Percentiles rank a stretch among this genome's conserved stretches.
phyloP scores from a whole-genome alignment of 2,329 filamentous ascomycete genomes.

The Achaetomium macrosporum region DNA sequence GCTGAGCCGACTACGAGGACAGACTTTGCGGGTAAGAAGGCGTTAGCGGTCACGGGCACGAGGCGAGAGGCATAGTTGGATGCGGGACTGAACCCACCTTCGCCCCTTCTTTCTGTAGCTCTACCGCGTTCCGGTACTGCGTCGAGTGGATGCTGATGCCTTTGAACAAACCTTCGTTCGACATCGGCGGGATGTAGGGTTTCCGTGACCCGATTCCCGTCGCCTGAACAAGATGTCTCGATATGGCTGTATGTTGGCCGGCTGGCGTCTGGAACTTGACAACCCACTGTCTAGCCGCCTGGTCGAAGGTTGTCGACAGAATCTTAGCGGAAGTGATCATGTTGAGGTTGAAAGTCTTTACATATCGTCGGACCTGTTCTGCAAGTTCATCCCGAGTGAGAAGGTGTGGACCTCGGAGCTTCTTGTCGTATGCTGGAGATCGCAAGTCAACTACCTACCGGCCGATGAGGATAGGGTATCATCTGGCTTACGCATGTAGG shows the following conservation, averaged over 20 bases:
- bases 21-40: conserved; percentile 5
- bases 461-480: not conserved
- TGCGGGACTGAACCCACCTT: conserved; percentile 9
- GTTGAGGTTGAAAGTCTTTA: conserved; percentile 43
- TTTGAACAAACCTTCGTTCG: conserved; percentile 35
- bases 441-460: not conserved
- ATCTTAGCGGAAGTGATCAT: conserved; percentile 38
- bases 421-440: conserved; percentile 35
- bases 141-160: conserved; percentile 40
- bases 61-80: not conserved
- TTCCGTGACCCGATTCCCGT: conserved; percentile 40
- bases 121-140: conserved; percentile 36
- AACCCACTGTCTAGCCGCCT: conserved; percentile 33
- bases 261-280: conserved; percentile 27
- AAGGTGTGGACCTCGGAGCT: conserved; percentile 34
- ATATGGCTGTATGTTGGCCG: conserved; percentile 26
- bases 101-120: conserved; percentile 20
- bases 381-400: conserved; percentile 42
- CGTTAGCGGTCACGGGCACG: not conserved
- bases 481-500: conserved; percentile 27
- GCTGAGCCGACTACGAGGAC: conserved; percentile 35
- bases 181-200: conserved; percentile 36
- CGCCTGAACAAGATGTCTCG: conserved; percentile 43
- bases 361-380: conserved; percentile 44
- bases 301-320: conserved; percentile 35